Base-by-base conservation (phyloP, 176 grass and related monocot species). In the Juncus effusus region DNA sequence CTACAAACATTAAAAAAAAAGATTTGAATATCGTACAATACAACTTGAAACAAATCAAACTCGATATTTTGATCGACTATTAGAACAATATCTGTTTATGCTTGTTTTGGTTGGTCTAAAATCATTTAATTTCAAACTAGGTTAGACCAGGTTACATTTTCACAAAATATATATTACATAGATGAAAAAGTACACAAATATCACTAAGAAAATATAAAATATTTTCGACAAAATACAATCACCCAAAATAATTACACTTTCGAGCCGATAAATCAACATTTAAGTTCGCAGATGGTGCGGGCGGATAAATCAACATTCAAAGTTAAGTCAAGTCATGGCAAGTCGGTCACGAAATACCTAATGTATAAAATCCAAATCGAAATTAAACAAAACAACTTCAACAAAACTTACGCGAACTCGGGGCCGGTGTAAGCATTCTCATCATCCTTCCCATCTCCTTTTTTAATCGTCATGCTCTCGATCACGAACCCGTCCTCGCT, bases 381-480 rank as follows among this genome's bases (percentile, higher is more conserved):
- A 49, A 2, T 56, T 28, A 42, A 11, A 62, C 60, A 13, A 58
- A 12, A 82, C 47, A 38, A 37, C 19, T 28, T 28, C 38, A 77
- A 68, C 51, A 9, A 76, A 36, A 91, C 93, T 88, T 91, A 96
- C 93, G 74, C 75, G 77, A 96, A 91, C 63, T 67, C 79, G 38
- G 88, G 93, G 4, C 93, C 93, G 65, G 44, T 47, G 7, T 96
- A 96, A 8, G 62, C 40, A 88, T 83, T 77, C 12, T 96, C 76
- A 53, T 61, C 67, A 74, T 72, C 77, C 56, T 7, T 71, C 59
- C 73, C 74, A 50, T 83, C 81, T 7, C 39, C 69, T 64, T 79
- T 88, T 55, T 88, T 68, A 60, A 84, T 67, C 56, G 60, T 77
- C 78, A 91, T 77, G 87, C 70, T 96, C 71, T 91, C 85, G 77